Conservation (phyloP, 768 basidiomycete species). For the Lactarius indigo region DNA sequence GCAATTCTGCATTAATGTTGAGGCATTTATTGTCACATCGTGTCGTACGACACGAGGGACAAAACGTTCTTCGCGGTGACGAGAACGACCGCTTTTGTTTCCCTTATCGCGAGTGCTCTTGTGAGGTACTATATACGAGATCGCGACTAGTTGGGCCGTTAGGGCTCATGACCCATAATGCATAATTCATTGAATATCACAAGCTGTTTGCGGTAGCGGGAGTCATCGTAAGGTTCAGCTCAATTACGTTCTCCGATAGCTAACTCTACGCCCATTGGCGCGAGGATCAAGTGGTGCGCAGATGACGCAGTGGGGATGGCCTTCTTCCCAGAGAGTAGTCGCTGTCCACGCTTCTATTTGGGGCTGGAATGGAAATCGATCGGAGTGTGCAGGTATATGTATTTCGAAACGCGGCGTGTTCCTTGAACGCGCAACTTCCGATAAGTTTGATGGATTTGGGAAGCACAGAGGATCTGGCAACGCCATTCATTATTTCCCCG, state of each 20-base stretch:
- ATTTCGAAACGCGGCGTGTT: not conserved
- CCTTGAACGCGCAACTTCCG: not conserved
- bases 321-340: not conserved
- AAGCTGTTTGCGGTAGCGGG: not conserved
- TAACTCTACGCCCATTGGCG: not conserved
- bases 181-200: not conserved
- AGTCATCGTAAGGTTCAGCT: not conserved
- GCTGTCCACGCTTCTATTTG: not conserved
- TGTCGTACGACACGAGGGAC: not conserved
- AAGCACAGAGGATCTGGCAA: not conserved
- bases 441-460: not conserved
- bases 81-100: not conserved
- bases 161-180: not conserved
- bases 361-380: not conserved
- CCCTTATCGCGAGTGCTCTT: constrained; percentile 19
- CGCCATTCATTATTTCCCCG: not conserved
- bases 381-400: not conserved
- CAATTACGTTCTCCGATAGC: constrained; percentile 9
- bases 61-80: not conserved
- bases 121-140: not conserved
- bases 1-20: not conserved
- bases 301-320: constrained; percentile 11
- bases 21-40: not conserved
- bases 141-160: not conserved
- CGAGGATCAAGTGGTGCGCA: constrained; percentile 3